phyloP scores from a whole-genome alignment of 164 flowering plant species.

The Magnolia kwangsiensis region DNA sequence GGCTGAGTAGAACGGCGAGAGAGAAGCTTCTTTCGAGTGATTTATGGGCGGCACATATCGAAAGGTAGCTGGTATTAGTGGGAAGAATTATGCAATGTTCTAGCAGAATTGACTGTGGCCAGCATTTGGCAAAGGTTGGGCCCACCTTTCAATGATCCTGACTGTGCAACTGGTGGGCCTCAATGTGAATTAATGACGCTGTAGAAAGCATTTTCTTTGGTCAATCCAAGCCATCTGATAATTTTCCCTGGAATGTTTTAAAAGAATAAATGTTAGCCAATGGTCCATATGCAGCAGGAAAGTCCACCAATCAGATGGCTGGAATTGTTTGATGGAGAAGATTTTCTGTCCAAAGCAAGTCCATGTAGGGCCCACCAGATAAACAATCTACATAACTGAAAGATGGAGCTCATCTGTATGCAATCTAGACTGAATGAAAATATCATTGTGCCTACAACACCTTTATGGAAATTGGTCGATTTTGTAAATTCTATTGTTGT shows the following conservation, averaged over 20 bases:
- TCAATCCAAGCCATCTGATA: background rate
- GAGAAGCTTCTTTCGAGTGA: constrained; percentile 89
- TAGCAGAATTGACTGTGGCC: no score
- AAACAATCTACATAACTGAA: background rate
- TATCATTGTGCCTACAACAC: background rate
- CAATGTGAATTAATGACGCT: background rate
- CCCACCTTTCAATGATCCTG: background rate
- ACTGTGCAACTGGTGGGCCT: background rate
- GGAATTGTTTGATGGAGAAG: background rate
- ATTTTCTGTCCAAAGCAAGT: no score
- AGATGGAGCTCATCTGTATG: background rate
- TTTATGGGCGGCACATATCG: constrained; percentile 82
- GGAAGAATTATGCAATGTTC: background rate
- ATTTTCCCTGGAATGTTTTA: background rate
- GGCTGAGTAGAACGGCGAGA: constrained; percentile 59
- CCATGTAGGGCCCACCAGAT: background rate
- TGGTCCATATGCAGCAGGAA: no score
- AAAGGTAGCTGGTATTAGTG: constrained; percentile 42
- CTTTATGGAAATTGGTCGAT: background rate
- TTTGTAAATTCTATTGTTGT: background rate
- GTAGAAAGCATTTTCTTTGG: background rate
- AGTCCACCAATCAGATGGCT: no score
- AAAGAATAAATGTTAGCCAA: background rate
- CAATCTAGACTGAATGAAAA: background rate
- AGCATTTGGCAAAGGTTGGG: background rate